Evolutionary conservation across 257 asterid species (phyloP), one percentile per base, ranked within the genome.

Genomic region (Orobanche coerulescens): DNA sequence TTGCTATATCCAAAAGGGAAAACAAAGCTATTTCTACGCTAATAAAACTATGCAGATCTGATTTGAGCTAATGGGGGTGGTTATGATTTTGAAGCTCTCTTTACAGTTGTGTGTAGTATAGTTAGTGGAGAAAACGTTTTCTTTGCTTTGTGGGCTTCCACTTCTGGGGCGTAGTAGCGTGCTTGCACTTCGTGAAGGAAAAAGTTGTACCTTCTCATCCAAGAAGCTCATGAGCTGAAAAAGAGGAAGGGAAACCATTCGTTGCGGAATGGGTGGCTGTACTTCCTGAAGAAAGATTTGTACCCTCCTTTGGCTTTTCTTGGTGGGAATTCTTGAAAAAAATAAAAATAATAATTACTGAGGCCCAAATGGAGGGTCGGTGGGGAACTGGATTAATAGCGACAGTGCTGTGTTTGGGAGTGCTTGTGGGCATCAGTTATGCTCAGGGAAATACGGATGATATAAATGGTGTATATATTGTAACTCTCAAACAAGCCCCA

Each of bases 401-500:
- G 54, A 6, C n/a, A 47, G 1, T 77, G 69, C 43, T 87, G 52
- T 78, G 73, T 61, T 67, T 81, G 82, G 83, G 79, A 42, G 46
- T 92, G 1, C 67, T 86, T 66, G 49, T 77, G 64, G 62, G 72
- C 37, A 53, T 73, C 67, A 65, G 73, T 58, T 75, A 4, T 74
- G 78, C 71, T 68, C 74, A 81, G 76, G 82, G 57, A 4, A 74
- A 46, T 69, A 80, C 58, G 58, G 84, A 72, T 67, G 64, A 65
- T 49, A 61, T 40, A 13, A 62, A 73, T 76, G 93, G 77, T 71
- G 95, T 92, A 44, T 88, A 82, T 73, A 92, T 92, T 76, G 96
- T 92, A 62, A 88, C 90, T 48, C 76, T 92, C 75, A 92, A 79
- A 74, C 87, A 86, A 67, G 76, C 87, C 60, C 88, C 95, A 0